A percentile compares a stretch with the other conserved stretches of the same genome.
Evolutionary conservation across 1,139 yeast species (phyloP).

Genomic region (Pneumocystis wakefieldiae): DNA sequence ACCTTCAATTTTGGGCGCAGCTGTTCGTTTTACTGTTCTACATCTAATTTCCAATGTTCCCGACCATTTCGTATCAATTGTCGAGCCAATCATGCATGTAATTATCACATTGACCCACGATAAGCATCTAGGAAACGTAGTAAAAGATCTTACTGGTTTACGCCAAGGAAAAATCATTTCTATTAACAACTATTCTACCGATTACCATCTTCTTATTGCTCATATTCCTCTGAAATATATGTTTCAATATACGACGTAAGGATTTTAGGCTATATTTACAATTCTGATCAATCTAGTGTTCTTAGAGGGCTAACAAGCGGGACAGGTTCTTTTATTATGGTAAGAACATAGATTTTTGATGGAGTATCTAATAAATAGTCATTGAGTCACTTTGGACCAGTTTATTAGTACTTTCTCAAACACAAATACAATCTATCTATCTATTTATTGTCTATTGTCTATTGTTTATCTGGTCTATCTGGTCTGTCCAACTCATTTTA

Average conservation of each 20-base stretch:
- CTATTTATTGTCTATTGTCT: no score
- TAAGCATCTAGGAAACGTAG: background rate
- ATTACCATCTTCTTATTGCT: background rate
- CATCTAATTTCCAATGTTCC: background rate
- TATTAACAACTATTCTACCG: background rate
- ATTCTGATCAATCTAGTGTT: background rate
- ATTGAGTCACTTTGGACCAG: background rate
- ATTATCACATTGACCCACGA: conserved; percentile 89
- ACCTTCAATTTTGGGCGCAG: background rate
- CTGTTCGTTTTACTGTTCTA: background rate
- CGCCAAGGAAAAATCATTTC: background rate
- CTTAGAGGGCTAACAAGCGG: background rate
- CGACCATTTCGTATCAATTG: conserved; percentile 25
- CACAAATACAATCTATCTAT: no score
- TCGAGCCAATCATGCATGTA: conserved; percentile 93
- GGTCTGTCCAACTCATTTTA: no score
- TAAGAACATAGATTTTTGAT: background rate
- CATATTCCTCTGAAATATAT: background rate
- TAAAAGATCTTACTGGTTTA: background rate
- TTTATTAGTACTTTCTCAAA: background rate
- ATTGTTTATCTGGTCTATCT: no score
- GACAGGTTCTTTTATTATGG: background rate
- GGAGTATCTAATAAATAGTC: background rate
- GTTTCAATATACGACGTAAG: background rate
- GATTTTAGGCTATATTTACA: background rate